Percentiles rank a stretch among this genome's conserved stretches.
Evolutionary conservation across 495 filamentous ascomycete species (phyloP).

Genomic region (Aspergillus kassunensis): DNA sequence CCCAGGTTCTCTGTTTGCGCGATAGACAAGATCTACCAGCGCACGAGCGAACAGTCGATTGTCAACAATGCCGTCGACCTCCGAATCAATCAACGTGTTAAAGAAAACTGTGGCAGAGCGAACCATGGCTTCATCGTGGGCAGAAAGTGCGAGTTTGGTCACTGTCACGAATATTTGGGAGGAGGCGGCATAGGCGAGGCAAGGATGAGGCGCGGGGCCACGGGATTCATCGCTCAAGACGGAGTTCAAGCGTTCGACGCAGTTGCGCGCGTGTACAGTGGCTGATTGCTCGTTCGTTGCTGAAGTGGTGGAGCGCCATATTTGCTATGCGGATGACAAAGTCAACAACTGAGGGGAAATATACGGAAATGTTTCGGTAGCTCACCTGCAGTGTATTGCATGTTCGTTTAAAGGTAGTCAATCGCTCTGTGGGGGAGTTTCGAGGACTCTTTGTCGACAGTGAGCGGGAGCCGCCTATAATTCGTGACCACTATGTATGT

Average conservation of each 20-base stretch:
- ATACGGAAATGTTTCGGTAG: not conserved
- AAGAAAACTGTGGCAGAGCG: slow-evolving; percentile 80
- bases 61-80: slow-evolving; percentile 89
- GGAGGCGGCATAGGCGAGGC: slow-evolving; percentile 74
- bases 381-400: slow-evolving; percentile 80
- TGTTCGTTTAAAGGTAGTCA: slow-evolving; percentile 83
- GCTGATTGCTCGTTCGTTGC: slow-evolving; percentile 48
- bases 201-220: slow-evolving; percentile 81
- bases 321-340: slow-evolving; percentile 51
- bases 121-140: slow-evolving; percentile 74
- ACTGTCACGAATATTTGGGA: slow-evolving; percentile 85
- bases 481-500: slow-evolving; percentile 74
- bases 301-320: slow-evolving; percentile 66
- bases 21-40: slow-evolving; percentile 70
- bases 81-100: slow-evolving; percentile 86
- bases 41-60: slow-evolving; percentile 78
- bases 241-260: slow-evolving; percentile 65
- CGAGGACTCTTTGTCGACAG: slow-evolving; percentile 58
- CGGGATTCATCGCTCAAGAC: slow-evolving; percentile 86
- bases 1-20: slow-evolving; percentile 53
- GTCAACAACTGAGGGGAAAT: not conserved
- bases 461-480: slow-evolving; percentile 76
- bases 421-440: slow-evolving; percentile 77
- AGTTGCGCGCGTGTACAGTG: slow-evolving; percentile 46
- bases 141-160: slow-evolving; percentile 75